A percentile compares a stretch with the other conserved stretches of the same genome.
phyloP scores from a whole-genome alignment of 2,329 filamentous ascomycete genomes.

The Alternaria sp. region DNA sequence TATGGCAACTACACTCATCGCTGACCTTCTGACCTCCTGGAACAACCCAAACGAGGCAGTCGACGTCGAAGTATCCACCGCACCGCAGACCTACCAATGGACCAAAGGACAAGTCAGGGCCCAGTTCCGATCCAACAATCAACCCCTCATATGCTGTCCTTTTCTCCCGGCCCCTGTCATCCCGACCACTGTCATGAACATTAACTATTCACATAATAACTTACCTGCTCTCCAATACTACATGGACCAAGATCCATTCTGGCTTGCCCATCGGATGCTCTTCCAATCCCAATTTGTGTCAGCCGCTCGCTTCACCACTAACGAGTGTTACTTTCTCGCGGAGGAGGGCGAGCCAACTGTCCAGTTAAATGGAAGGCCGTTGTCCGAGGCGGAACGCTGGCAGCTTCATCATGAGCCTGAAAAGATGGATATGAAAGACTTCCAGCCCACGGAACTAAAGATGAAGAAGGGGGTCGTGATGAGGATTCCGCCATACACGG shows the following conservation, averaged over 20 bases:
- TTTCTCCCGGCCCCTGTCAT: background rate
- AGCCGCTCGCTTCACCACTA: background rate
- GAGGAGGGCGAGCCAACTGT: slow-evolving; percentile 6
- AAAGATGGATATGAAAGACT: background rate
- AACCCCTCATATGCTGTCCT: background rate
- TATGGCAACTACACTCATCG: background rate
- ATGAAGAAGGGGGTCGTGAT: background rate
- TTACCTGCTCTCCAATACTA: background rate
- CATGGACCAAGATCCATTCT: background rate
- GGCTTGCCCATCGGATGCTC: slow-evolving; percentile 2
- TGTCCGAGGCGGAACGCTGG: background rate
- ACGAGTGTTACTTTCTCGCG: background rate
- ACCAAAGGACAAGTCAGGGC: background rate
- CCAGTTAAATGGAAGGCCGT: slow-evolving; percentile 3
- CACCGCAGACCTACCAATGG: background rate
- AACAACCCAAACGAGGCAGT: background rate
- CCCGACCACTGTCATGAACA: background rate
- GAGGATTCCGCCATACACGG: slow-evolving; percentile 3
- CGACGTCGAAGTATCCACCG: background rate
- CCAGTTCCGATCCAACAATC: background rate
- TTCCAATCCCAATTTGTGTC: background rate
- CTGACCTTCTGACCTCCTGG: slow-evolving; percentile 1
- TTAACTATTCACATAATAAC: slow-evolving; percentile 4
- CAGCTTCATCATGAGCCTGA: background rate
- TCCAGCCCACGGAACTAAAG: background rate